Evolutionary conservation across 495 filamentous ascomycete species (phyloP).

Genomic region (Aspergillus affinis): DNA sequence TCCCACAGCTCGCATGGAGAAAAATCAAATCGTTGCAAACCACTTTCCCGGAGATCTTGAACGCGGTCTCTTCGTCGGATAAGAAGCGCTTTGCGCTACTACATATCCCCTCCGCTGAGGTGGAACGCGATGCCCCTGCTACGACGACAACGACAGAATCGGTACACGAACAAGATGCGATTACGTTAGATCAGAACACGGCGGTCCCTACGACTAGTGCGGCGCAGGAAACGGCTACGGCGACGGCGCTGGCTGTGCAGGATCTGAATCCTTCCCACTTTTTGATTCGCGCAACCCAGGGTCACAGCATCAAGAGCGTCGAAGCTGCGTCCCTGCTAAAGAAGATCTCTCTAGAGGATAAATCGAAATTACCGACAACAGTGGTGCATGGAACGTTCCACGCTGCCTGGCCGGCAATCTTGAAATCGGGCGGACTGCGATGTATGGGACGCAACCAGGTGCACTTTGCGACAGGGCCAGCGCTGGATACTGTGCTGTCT

Average conservation of each 20-base stretch:
- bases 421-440: conserved; percentile 70
- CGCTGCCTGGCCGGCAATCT: conserved; percentile 68
- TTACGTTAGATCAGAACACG: conserved; percentile 5
- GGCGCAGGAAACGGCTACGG: conserved; percentile 25
- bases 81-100: conserved; percentile 84
- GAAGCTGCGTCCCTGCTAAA: conserved; percentile 66
- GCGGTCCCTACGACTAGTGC: conserved; percentile 10
- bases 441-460: conserved; percentile 82
- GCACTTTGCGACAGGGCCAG: conserved; percentile 76
- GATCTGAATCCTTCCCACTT: conserved; percentile 58
- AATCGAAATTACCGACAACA: conserved; percentile 53
- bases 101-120: conserved; percentile 37
- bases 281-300: conserved; percentile 93
- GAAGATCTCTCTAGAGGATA: conserved; percentile 53
- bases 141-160: conserved; percentile 15
- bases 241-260: conserved; percentile 32
- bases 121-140: conserved; percentile 17
- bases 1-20: conserved; percentile 62
- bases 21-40: conserved; percentile 67
- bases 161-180: conserved; percentile 14
- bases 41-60: conserved; percentile 69
- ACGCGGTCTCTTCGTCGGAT: conserved; percentile 72
- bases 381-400: conserved; percentile 90
- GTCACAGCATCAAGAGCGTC: conserved; percentile 67
- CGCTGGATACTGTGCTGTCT: conserved; percentile 36